Evolutionary conservation across 129 eudicot genomes (phyloP), one percentile per base, ranked within the genome.

Genomic region (Chrysanthemum seticuspe): DNA sequence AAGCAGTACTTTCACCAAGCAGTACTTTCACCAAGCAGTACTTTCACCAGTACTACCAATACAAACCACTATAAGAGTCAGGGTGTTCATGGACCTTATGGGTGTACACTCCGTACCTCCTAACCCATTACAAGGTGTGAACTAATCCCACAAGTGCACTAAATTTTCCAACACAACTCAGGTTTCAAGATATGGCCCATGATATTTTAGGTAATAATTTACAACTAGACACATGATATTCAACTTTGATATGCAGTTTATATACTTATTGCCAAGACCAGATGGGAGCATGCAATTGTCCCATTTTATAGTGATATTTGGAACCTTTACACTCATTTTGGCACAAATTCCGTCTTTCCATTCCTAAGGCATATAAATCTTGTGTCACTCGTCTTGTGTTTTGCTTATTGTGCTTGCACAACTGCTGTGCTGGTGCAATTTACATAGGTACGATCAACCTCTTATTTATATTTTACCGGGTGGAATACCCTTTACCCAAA

Each of bases 291-390:
- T 89, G 96, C 85, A 87, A 72, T 87, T 89, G 18, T 79, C 83
- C 44, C 90, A 85, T 18, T 89, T 89, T 50, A 67, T 89, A 6
- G 65, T 71, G 7, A 87, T 89, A 19, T 87, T 80, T 81, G 93
- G 93, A 79, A 70, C 85, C 36, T 72, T 83, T 45, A 87, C 88
- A 44, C 74, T 89, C 12, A 66, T 89, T 25, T 74, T 87, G 71
- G 90, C 87, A 13, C 96, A 89, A 79, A 78, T 89, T 76, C 93
- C 96, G 27, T 87, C 93, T 52, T 89, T 89, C 70, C 96, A 87
- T 71, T 87, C 96, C 44, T 89, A 5, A 85, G 96, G 80, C 90
- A 89, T 72, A 87, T 89, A 73, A 89, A 89, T 75, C 93, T 89
- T 44, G 85, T 83, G 49, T 89, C 96, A 56, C 72, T 89, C 16